A percentile compares a stretch with the other conserved stretches of the same genome.
Evolutionary conservation across 177 flowering plant species (phyloP).

Genomic region (Vitis hybrid): DNA sequence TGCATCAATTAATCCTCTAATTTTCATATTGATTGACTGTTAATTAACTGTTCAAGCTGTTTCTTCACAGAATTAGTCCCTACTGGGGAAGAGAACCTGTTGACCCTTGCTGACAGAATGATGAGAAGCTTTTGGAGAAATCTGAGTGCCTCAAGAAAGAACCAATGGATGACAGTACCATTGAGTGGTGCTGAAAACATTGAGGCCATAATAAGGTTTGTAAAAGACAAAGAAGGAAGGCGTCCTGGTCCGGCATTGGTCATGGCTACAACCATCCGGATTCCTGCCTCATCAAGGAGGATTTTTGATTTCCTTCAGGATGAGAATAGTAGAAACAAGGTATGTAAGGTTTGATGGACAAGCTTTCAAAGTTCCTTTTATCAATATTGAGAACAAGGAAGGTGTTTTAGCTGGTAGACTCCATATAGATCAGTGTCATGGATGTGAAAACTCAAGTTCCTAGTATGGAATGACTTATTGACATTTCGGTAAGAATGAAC

Average conservation of each 20-base stretch:
- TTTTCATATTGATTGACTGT: neutral
- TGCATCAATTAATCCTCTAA: neutral
- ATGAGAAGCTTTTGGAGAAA: conserved; percentile 19
- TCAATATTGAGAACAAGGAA: no score
- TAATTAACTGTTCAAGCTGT: neutral
- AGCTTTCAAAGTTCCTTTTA: neutral
- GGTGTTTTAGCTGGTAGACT: no score
- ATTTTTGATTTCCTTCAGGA: conserved; percentile 30
- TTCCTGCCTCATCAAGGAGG: conserved; percentile 10
- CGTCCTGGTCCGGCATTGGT: conserved; percentile 16
- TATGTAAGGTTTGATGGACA: neutral
- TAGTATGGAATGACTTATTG: no score
- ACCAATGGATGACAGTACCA: conserved; percentile 19
- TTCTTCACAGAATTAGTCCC: neutral
- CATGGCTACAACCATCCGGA: conserved; percentile 29
- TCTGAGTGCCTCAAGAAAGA: conserved; percentile 15
- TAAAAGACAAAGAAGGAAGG: conserved; percentile 8
- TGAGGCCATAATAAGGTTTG: conserved; percentile 11
- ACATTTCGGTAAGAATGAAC: no score
- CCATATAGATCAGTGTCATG: no score
- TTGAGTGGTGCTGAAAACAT: conserved; percentile 27
- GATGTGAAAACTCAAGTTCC: no score
- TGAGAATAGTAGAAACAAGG: conserved; percentile 24
- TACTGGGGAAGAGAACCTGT: conserved; percentile 24
- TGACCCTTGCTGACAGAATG: conserved; percentile 46